Percentiles rank a stretch among this genome's conserved stretches.
phyloP scores from a whole-genome alignment of 1,284 basidiomycete genomes.

The Bjerkandera adusta region DNA sequence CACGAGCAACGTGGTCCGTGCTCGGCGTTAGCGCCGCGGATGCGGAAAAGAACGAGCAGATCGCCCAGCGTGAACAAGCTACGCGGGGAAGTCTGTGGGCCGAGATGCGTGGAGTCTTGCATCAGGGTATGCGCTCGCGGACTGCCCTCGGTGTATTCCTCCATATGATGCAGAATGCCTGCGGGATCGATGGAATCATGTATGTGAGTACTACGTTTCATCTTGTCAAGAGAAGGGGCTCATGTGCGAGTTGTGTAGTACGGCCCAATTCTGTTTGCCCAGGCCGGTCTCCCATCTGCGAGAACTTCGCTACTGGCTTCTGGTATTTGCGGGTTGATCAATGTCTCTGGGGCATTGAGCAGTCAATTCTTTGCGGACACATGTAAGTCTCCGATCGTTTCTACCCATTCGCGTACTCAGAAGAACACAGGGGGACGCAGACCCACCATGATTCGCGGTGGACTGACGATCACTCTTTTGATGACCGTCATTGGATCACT shows the following conservation, averaged over 20 bases:
- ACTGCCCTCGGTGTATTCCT: constrained; percentile 47
- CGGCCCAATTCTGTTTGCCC: constrained; percentile 48
- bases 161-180: constrained; percentile 40
- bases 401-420: constrained; percentile 4
- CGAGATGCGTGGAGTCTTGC: constrained; percentile 27
- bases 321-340: constrained; percentile 49
- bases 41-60: constrained; percentile 30
- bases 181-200: constrained; percentile 38
- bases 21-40: constrained; percentile 32
- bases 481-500: constrained; percentile 16
- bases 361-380: constrained; percentile 42
- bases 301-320: constrained; percentile 50
- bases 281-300: constrained; percentile 44
- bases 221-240: no score
- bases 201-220: constrained; percentile 20
- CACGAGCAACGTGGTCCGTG: constrained; percentile 29
- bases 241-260: constrained; percentile 37
- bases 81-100: constrained; percentile 14
- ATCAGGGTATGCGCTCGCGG: constrained; percentile 32
- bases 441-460: constrained; percentile 43
- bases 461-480: constrained; percentile 33
- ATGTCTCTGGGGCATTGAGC: constrained; percentile 40
- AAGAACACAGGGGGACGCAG: constrained; percentile 38
- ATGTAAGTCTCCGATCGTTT: constrained; percentile 30
- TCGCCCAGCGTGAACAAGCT: constrained; percentile 23